phyloP scores from a whole-genome alignment of 2,329 filamentous ascomycete genomes.

The Colletotrichum liaoningense region DNA sequence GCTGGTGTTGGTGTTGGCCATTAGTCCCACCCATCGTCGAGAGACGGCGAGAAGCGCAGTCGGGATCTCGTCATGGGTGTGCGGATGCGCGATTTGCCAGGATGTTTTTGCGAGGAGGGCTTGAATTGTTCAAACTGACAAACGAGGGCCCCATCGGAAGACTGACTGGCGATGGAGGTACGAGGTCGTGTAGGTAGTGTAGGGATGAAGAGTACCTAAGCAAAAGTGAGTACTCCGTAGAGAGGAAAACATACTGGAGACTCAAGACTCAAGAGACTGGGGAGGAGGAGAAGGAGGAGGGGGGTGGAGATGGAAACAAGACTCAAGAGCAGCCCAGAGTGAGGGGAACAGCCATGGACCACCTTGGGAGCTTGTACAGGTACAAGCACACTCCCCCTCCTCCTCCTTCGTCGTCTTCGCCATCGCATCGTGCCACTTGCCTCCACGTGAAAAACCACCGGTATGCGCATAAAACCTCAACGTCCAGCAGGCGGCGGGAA shows the following conservation, averaged over 20 bases:
- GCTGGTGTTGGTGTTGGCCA: not conserved
- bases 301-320: not conserved
- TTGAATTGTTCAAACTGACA: not conserved
- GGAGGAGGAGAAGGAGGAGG: not conserved
- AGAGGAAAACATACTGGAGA: not conserved
- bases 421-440: conserved; percentile 32
- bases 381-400: not conserved
- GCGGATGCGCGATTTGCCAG: conserved; percentile 34
- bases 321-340: no score
- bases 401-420: not conserved
- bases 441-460: conserved; percentile 33
- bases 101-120: conserved; percentile 2
- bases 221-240: not conserved
- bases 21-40: not conserved
- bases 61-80: conserved; percentile 29
- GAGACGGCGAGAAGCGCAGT: conserved; percentile 4
- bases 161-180: conserved; percentile 10
- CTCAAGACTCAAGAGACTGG: not conserved
- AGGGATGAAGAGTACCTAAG: not conserved
- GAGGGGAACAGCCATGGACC: not conserved
- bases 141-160: conserved; percentile 10
- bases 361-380: not conserved
- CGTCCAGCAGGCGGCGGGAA: conserved; percentile 27
- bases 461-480: conserved; percentile 29
- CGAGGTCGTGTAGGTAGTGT: not conserved